Percentiles rank a stretch among this genome's conserved stretches.
Evolutionary conservation across 257 asterid species (phyloP).

Genomic region (Penstemon barbatus): DNA sequence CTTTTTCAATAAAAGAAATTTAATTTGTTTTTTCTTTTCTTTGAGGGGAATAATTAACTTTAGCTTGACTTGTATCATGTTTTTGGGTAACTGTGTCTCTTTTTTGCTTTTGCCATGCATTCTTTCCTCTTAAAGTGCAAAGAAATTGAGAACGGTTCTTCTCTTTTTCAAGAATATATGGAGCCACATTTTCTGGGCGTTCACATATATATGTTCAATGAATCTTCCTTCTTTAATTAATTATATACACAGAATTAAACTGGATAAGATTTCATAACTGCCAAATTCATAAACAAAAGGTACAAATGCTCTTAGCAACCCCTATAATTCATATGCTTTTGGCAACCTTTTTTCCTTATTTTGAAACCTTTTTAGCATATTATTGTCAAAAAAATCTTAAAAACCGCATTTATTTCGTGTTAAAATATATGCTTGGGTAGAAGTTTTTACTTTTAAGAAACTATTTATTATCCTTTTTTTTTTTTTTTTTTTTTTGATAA

Average conservation of each 20-base stretch:
- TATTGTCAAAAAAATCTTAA: too few species aligned
- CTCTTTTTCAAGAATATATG: conserved; percentile 25
- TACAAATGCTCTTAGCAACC: too few species aligned
- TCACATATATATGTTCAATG: conserved; percentile 28
- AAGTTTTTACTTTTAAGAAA: too few species aligned
- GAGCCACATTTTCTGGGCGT: conserved; percentile 17
- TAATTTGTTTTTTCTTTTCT: background rate
- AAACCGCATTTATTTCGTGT: too few species aligned
- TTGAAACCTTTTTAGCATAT: too few species aligned
- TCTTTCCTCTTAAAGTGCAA: conserved; percentile 32
- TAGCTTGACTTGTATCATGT: conserved; percentile 8
- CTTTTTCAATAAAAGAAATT: background rate
- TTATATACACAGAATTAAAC: background rate
- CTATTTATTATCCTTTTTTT: too few species aligned
- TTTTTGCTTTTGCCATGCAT: conserved; percentile 34
- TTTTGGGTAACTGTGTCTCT: conserved; percentile 19
- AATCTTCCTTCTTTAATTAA: conserved; percentile 14
- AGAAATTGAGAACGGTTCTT: conserved; percentile 33
- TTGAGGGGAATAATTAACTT: conserved; percentile 3
- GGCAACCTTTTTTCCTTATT: too few species aligned
- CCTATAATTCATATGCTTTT: too few species aligned
- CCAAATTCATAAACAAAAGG: too few species aligned
- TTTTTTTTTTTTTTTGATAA: too few species aligned
- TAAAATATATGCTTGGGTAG: too few species aligned
- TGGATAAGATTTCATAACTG: too few species aligned